These are phyloP conservation scores for Hansenula lynferdii DNA, from an alignment of 1,139 yeast species.

Conservation along the genomic window DNA sequence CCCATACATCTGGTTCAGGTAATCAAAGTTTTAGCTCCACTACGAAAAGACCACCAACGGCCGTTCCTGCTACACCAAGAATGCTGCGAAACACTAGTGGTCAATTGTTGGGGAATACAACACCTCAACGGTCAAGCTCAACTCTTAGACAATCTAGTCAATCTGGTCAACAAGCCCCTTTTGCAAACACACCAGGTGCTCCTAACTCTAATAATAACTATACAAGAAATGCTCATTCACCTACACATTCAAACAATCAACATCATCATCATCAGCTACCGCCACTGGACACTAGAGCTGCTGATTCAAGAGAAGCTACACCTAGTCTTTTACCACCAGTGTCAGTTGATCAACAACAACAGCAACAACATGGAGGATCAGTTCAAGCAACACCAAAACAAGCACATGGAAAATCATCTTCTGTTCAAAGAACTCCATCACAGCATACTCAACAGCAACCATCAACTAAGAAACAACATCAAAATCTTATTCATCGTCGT, in stretches of 20 bases:
- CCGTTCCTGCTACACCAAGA: slow-evolving; percentile 73
- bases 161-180: too few relatives aligned
- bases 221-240: slow-evolving; percentile 3
- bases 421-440: slow-evolving; percentile 5
- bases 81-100: slow-evolving; percentile 54
- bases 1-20: background rate
- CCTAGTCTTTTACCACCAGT: slow-evolving; percentile 27
- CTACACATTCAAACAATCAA: too few relatives aligned
- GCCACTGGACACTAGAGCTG: slow-evolving; percentile 6
- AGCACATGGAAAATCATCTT: slow-evolving; percentile 3
- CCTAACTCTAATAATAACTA: slow-evolving; percentile 1
- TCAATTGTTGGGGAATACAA: slow-evolving; percentile 24
- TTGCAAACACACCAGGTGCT: too few relatives aligned
- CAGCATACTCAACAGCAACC: slow-evolving; percentile 10
- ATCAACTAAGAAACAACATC: slow-evolving; percentile 16
- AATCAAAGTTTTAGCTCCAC: background rate
- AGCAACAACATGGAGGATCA: too few relatives aligned
- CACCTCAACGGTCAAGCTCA: slow-evolving; percentile 26
- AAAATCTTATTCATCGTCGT: slow-evolving; percentile 71
- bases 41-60: slow-evolving; percentile 23
- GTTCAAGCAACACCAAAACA: too few relatives aligned
- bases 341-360: slow-evolving; percentile 18
- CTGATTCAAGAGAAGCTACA: slow-evolving; percentile 14
- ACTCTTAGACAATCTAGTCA: slow-evolving; percentile 13
- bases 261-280: slow-evolving; percentile 3